Conservation (phyloP, 1,284 basidiomycete species). For the Apiotrichum laibachii region DNA sequence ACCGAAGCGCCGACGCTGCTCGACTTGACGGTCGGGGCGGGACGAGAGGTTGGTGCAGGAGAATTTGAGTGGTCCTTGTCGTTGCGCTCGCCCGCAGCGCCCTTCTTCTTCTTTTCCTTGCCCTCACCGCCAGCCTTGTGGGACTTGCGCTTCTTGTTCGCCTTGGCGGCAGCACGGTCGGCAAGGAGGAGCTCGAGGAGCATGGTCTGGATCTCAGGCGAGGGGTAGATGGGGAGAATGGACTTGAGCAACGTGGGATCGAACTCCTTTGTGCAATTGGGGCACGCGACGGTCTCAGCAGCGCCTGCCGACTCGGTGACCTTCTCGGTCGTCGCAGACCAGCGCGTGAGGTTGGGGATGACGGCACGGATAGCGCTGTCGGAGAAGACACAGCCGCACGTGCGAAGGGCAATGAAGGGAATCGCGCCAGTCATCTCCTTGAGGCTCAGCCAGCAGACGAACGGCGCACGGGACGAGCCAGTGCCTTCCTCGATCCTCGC, state of each 20-base stretch:
- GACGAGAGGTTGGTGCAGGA: neutral
- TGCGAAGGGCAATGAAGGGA: constrained; percentile 78
- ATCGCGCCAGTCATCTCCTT: constrained; percentile 90
- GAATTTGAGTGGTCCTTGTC: constrained; percentile 10
- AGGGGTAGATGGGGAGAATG: constrained; percentile 46
- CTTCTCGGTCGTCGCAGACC: constrained; percentile 22
- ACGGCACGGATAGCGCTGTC: constrained; percentile 41
- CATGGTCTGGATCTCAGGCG: constrained; percentile 39
- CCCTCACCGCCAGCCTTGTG: constrained; percentile 2
- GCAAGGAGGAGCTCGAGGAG: constrained; percentile 41
- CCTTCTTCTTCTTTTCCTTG: constrained; percentile 1
- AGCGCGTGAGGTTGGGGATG: constrained; percentile 37
- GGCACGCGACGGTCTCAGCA: constrained; percentile 37
- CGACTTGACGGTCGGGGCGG: neutral
- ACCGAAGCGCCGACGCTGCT: constrained; percentile 32
- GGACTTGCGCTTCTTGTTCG: constrained; percentile 41
- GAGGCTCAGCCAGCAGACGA: constrained; percentile 81
- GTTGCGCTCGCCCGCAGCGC: constrained; percentile 19
- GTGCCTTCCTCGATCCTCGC: constrained; percentile 42
- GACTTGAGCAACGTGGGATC: constrained; percentile 29
- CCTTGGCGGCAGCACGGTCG: constrained; percentile 40
- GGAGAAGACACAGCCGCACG: constrained; percentile 72
- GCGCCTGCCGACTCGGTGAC: constrained; percentile 9
- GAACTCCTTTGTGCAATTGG: constrained; percentile 47
- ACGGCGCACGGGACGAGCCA: constrained; percentile 59